Base-by-base conservation (phyloP, 164 flowering plant genomes). In the Euptelea pleiosperma region DNA sequence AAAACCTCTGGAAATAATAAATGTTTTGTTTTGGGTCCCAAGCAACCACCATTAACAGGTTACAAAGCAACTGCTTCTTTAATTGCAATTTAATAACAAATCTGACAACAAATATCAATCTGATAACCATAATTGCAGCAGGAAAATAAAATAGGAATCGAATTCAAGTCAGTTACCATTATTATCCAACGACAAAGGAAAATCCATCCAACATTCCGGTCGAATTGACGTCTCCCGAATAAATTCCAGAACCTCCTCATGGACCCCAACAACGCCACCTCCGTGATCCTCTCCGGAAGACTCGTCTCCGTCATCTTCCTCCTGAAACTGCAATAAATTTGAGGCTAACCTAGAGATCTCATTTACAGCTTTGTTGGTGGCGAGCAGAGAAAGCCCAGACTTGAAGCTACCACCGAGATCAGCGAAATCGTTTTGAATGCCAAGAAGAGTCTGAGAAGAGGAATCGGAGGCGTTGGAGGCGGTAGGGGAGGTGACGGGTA, bases 401-500 rank as follows among this genome's bases (percentile, higher is more conserved):
- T 65, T 79, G 61, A 81, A 81, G 65, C 77, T 71, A 1, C 79
- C 86, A 14, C 81, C 75, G 19, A 84, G 71, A 61, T 79, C 89
- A 11, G 62, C 86, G 2, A 84, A 75, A 76, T 84, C 86, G 31
- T 69, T 77, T 0, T 78, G 74, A 43, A 77, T 71, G 24, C 84
- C 79, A 0, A 50, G 21, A 18, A 79, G 63, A 6, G 71, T 9
- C 42, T 57, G 37, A 8, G 72, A 64, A 1, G 70, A 45, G 8
- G 70, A 49, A 47, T 59, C 55, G 43, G 72, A 28, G 16, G 47
- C 24, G 35, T 45, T 4, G 15, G 54, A 0, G 62, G 35, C 8
- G 64, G 51, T 0, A 63, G n/a, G n/a, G n/a, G n/a, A n/a, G n/a
- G 48, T 8, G 22, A 67, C 8, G 1, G 82, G 84, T 9, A 80